Conservation (phyloP, 2,329 filamentous ascomycete genomes). For the Aspergillus pseudotamarii region DNA sequence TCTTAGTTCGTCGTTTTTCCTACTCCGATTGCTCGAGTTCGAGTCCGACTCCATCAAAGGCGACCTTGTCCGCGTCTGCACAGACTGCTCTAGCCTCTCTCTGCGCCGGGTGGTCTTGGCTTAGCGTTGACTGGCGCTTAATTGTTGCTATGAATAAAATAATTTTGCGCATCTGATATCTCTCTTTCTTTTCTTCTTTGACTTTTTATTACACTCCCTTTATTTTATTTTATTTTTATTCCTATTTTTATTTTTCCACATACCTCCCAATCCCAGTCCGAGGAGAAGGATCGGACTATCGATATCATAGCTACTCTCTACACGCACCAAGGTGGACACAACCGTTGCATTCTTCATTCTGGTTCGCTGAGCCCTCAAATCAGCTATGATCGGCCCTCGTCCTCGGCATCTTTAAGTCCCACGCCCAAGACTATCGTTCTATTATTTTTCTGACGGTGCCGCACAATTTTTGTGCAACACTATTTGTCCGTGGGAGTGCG, state of each 20-base stretch:
- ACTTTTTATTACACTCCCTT: not conserved
- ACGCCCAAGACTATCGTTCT: not conserved
- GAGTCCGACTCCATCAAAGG: not conserved
- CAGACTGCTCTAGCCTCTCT: conserved; percentile 5
- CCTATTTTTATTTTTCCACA: not conserved
- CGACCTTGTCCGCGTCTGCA: conserved; percentile 1
- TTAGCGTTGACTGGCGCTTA: conserved; percentile 11
- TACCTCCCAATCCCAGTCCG: not conserved
- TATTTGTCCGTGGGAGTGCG: not conserved
- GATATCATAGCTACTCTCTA: not conserved
- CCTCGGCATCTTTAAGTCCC: not conserved
- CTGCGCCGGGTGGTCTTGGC: conserved; percentile 10
- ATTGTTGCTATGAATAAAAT: conserved; percentile 8
- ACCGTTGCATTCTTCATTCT: not conserved
- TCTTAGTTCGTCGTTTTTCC: not conserved
- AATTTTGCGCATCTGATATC: not conserved
- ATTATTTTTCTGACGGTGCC: not conserved
- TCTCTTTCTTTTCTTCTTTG: conserved; percentile 6
- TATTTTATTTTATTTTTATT: not conserved
- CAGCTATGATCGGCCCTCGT: conserved; percentile 4
- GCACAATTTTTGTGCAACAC: conserved; percentile 2
- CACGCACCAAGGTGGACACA: not conserved
- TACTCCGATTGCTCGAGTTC: not conserved
- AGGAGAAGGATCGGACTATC: not conserved
- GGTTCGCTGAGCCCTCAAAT: conserved; percentile 6